Evolutionary conservation across 1,139 yeast species (phyloP).

Genomic region (Saccharomycopsis phalli): DNA sequence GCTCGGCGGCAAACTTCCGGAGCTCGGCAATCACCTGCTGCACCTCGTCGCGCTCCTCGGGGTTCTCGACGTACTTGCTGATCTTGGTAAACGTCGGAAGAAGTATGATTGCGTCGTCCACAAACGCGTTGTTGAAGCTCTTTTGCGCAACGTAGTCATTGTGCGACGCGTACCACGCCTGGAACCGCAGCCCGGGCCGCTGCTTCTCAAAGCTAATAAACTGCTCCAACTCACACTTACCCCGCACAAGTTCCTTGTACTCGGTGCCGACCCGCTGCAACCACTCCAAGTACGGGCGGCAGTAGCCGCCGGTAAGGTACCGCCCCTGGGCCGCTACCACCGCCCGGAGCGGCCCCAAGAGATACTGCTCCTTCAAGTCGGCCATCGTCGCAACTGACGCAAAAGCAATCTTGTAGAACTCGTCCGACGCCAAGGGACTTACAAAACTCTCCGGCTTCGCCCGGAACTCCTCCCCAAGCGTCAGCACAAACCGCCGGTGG

Average conservation of each 20-base stretch:
- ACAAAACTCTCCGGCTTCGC: not conserved
- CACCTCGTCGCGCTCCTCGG: not conserved
- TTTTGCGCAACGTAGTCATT: not conserved
- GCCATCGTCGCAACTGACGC: not conserved
- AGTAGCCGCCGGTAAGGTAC: slow-evolving; percentile 1
- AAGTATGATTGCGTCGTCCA: slow-evolving; percentile 1
- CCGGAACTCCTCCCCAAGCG: not conserved
- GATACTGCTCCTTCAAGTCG: not conserved
- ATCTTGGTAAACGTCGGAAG: slow-evolving; percentile 2
- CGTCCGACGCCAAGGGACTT: not conserved
- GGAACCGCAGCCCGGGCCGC: not conserved
- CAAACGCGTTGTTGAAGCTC: slow-evolving; percentile 1
- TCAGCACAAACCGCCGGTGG: not conserved
- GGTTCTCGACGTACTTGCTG: not conserved
- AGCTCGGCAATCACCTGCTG: not conserved
- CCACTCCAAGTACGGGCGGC: slow-evolving; percentile 5
- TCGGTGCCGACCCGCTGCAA: not conserved
- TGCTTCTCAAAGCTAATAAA: slow-evolving; percentile 5
- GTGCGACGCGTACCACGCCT: not conserved
- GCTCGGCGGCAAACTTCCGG: not conserved
- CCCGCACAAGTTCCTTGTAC: not conserved
- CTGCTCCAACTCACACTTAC: not conserved
- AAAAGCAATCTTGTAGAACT: not conserved
- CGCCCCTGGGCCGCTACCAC: slow-evolving; percentile 1
- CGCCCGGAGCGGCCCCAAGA: slow-evolving; percentile 5